Evolutionary conservation across 805 yeast genomes (phyloP).

Genomic region (Brettanomyces custersianus): DNA sequence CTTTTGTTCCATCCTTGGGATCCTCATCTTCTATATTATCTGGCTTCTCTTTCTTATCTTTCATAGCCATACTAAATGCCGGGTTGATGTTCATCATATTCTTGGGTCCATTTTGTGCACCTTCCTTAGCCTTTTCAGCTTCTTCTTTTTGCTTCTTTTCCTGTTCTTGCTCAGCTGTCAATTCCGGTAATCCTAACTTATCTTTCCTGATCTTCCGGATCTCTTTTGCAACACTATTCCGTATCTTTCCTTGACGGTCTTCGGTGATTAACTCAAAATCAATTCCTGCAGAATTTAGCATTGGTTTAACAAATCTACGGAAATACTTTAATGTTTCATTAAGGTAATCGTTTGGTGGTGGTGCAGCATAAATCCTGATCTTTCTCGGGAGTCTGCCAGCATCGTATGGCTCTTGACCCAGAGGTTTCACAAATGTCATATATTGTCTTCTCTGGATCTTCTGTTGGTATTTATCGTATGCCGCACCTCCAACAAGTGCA

Average conservation of each 20-base stretch:
- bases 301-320: constrained; percentile 76
- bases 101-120: constrained; percentile 6
- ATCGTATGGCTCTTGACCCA: constrained; percentile 36
- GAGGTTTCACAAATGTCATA: constrained; percentile 48
- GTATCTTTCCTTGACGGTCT: constrained; percentile 81
- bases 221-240: constrained; percentile 72
- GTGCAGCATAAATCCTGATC: constrained; percentile 77
- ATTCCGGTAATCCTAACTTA: constrained; percentile 18
- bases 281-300: constrained; percentile 72
- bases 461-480: constrained; percentile 73
- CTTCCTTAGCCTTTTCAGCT: neutral
- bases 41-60: neutral
- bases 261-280: constrained; percentile 76
- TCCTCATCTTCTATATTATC: neutral
- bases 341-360: constrained; percentile 92
- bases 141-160: constrained; percentile 9
- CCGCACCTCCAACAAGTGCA: constrained; percentile 61
- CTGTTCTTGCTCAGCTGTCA: constrained; percentile 15
- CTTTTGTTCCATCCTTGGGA: constrained; percentile 18
- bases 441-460: constrained; percentile 53
- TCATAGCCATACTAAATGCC: neutral
- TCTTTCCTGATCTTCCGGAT: constrained; percentile 61
- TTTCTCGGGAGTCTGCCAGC: constrained; percentile 58
- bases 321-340: constrained; percentile 67
- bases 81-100: constrained; percentile 1